Conservation (phyloP, 345 rosid genomes). For the Citrus maxima region DNA sequence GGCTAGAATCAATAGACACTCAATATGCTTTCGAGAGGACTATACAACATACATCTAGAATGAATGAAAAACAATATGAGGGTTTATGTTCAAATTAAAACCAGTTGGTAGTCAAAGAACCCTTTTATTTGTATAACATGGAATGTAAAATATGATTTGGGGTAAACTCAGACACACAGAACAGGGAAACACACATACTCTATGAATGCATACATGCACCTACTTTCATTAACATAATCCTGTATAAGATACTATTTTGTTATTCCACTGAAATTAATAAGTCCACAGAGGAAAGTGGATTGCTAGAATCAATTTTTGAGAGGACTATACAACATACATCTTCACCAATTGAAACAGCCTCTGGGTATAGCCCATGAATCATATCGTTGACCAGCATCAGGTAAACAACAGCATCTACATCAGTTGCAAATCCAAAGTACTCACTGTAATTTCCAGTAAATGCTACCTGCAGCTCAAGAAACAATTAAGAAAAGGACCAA, state of each 20-base stretch:
- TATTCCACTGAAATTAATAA: background rate
- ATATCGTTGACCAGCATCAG: slow-evolving; percentile 93
- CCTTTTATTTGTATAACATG: background rate
- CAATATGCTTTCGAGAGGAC: background rate
- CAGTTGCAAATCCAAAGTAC: slow-evolving; percentile 89
- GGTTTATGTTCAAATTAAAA: no score
- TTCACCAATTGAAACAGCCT: slow-evolving; percentile 86
- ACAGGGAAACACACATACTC: background rate
- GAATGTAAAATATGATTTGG: background rate
- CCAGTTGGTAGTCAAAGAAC: background rate
- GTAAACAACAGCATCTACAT: slow-evolving; percentile 85
- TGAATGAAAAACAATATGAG: no score
- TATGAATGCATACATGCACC: background rate
- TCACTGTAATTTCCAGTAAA: slow-evolving; percentile 92
- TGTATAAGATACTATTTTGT: background rate
- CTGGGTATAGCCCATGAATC: slow-evolving; percentile 93
- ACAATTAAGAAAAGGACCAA: slow-evolving; percentile 3
- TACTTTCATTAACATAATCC: background rate
- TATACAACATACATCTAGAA: slow-evolving; percentile 60
- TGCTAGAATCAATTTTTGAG: slow-evolving; percentile 1
- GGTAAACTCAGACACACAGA: background rate
- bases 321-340: slow-evolving; percentile 57
- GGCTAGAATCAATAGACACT: slow-evolving; percentile 8
- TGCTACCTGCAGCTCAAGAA: slow-evolving; percentile 41
- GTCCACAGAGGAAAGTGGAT: background rate